These are phyloP conservation scores for Vitis cinerea DNA, from an alignment of 164 flowering plant species.

Conservation along the genomic window DNA sequence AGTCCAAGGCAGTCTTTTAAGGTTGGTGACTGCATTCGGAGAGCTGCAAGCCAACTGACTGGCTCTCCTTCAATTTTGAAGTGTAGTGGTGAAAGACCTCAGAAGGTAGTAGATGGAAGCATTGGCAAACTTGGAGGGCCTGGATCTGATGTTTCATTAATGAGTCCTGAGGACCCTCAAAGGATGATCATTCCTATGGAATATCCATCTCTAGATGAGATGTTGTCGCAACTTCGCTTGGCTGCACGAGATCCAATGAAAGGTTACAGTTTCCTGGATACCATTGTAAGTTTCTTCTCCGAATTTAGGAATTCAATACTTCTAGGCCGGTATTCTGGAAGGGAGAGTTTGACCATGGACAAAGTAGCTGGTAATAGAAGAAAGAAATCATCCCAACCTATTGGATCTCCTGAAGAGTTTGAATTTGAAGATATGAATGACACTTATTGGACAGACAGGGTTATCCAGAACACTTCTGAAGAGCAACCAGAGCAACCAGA, in stretches of 20 bases:
- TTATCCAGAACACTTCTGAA: constrained; percentile 48
- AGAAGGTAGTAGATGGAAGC: constrained; percentile 19
- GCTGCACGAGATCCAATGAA: constrained; percentile 57
- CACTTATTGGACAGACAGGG: constrained; percentile 65
- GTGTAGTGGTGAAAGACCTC: constrained; percentile 20
- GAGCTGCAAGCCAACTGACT: constrained; percentile 69
- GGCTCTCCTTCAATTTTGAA: constrained; percentile 48
- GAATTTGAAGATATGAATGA: constrained; percentile 53
- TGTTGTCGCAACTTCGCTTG: constrained; percentile 51
- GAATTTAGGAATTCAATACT: constrained; percentile 50
- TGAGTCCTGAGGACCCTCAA: constrained; percentile 19
- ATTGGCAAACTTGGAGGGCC: constrained; percentile 14
- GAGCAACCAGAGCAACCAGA: constrained; percentile 24
- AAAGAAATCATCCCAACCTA: constrained; percentile 22
- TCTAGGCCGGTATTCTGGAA: constrained; percentile 14
- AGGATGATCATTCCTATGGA: constrained; percentile 22
- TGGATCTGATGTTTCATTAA: constrained; percentile 24
- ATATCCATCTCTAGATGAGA: constrained; percentile 42
- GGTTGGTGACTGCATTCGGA: constrained; percentile 78
- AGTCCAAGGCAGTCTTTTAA: constrained; percentile 53
- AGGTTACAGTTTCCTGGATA: constrained; percentile 29
- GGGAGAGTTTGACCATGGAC: constrained; percentile 17
- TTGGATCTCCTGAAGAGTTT: constrained; percentile 38
- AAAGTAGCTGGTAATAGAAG: constrained; percentile 35
- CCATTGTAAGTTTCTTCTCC: constrained; percentile 47